Percentiles rank a stretch among this genome's conserved stretches.
Evolutionary conservation across 768 basidiomycete species (phyloP).

Genomic region (Rubroboletus pulcherrimus): DNA sequence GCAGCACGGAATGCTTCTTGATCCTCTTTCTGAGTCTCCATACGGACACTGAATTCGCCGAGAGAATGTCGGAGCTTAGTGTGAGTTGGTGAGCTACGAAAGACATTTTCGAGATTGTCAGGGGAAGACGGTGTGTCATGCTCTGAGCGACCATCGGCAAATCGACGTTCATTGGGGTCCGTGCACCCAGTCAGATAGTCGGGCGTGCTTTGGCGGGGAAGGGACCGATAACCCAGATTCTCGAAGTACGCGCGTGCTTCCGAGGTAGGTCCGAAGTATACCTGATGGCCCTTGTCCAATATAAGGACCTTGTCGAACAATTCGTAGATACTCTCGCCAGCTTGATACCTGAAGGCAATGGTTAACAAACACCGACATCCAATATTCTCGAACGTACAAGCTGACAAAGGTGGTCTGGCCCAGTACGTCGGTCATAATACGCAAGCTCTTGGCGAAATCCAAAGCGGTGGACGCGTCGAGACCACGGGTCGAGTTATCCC

Average conservation of each 20-base stretch:
- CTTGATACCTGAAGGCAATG: conserved; percentile 54
- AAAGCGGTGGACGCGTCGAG: conserved; percentile 85
- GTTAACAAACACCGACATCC: neutral
- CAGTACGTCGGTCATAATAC: conserved; percentile 81
- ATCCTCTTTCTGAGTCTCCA: conserved; percentile 60
- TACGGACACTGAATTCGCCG: conserved; percentile 50
- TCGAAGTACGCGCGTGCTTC: conserved; percentile 81
- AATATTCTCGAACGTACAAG: conserved; percentile 40
- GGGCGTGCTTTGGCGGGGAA: conserved; percentile 80
- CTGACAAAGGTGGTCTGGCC: conserved; percentile 79
- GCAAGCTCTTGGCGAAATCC: conserved; percentile 76
- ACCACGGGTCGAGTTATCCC: conserved; percentile 82
- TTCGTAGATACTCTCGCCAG: conserved; percentile 72
- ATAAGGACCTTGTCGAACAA: conserved; percentile 88
- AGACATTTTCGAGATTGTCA: conserved; percentile 62
- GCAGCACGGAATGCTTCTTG: conserved; percentile 77
- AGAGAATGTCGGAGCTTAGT: conserved; percentile 42
- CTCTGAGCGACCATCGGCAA: conserved; percentile 57
- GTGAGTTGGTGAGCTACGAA: conserved; percentile 45
- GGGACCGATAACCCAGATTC: conserved; percentile 62
- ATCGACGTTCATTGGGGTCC: conserved; percentile 81
- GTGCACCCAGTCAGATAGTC: conserved; percentile 86
- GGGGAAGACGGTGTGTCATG: conserved; percentile 61
- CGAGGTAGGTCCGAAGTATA: conserved; percentile 72
- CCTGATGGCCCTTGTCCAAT: conserved; percentile 74